Evolutionary conservation across 805 yeast species (phyloP).

Genomic region (Spathaspora girioi): DNA sequence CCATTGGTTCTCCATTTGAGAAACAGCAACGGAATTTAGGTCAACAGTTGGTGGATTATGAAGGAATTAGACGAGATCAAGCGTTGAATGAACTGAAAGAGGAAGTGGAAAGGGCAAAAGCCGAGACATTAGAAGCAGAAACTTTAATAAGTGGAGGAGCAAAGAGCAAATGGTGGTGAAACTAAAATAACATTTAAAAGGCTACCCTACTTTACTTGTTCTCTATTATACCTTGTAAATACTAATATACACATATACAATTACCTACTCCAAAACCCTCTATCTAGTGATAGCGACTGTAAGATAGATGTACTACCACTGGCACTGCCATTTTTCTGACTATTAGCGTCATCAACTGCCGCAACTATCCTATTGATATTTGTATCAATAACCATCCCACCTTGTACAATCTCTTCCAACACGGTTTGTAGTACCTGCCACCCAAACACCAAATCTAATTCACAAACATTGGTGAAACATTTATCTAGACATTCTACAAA

Average conservation of each 20-base stretch:
- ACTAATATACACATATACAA: background rate
- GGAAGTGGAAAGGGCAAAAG: slow-evolving; percentile 29
- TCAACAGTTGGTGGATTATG: slow-evolving; percentile 39
- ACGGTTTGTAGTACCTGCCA: slow-evolving; percentile 97
- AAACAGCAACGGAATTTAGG: slow-evolving; percentile 33
- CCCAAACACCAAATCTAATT: slow-evolving; percentile 93
- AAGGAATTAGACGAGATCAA: slow-evolving; percentile 43
- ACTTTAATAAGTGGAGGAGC: background rate
- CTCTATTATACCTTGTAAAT: slow-evolving; percentile 1
- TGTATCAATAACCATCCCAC: slow-evolving; percentile 97
- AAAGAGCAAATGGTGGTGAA: slow-evolving; percentile 8
- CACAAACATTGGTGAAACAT: slow-evolving; percentile 93
- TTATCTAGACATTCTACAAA: slow-evolving; percentile 92
- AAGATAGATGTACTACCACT: slow-evolving; percentile 19
- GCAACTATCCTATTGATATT: slow-evolving; percentile 76
- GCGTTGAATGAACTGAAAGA: slow-evolving; percentile 39
- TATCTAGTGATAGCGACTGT: slow-evolving; percentile 22
- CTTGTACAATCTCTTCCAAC: slow-evolving; percentile 88
- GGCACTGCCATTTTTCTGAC: slow-evolving; percentile 37
- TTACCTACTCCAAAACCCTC: slow-evolving; percentile 23
- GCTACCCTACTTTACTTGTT: background rate
- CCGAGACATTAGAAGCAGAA: slow-evolving; percentile 26
- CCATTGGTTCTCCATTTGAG: slow-evolving; percentile 67
- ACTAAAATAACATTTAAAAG: background rate
- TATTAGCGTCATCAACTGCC: slow-evolving; percentile 72